Percentiles rank a stretch among this genome's conserved stretches.
Evolutionary conservation across 2,329 filamentous ascomycete genomes (phyloP).

Genomic region (Canariomyces notabilis): DNA sequence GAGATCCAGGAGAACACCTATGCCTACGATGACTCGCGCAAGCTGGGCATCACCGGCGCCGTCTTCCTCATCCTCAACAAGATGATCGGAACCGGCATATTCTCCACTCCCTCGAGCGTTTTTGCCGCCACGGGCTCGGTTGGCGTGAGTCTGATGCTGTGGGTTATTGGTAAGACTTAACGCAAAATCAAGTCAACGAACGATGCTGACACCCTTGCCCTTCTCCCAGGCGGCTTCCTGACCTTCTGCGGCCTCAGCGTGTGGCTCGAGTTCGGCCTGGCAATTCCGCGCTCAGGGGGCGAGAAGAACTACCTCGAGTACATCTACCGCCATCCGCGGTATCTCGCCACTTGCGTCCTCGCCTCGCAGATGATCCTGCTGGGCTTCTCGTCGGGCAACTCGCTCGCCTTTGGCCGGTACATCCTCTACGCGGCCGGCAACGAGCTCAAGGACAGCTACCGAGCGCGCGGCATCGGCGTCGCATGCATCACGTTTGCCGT

Average conservation of each 20-base stretch:
- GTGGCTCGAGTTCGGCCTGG: slow-evolving; percentile 59
- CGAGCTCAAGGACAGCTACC: slow-evolving; percentile 47
- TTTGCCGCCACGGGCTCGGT: slow-evolving; percentile 49
- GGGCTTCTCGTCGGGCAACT: slow-evolving; percentile 56
- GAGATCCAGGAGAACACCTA: slow-evolving; percentile 23
- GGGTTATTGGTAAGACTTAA: slow-evolving; percentile 27
- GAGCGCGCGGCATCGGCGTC: slow-evolving; percentile 51
- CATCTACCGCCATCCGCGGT: slow-evolving; percentile 54
- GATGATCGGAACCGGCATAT: slow-evolving; percentile 37
- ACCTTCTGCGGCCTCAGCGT: slow-evolving; percentile 56
- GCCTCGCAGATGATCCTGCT: slow-evolving; percentile 58
- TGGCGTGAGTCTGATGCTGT: slow-evolving; percentile 38
- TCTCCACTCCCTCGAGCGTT: slow-evolving; percentile 50
- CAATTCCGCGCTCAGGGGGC: slow-evolving; percentile 57
- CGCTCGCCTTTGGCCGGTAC: slow-evolving; percentile 52
- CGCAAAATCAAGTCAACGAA: background rate
- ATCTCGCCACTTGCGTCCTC: slow-evolving; percentile 55
- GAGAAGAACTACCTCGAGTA: slow-evolving; percentile 64
- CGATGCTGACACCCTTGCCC: background rate
- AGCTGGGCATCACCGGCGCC: slow-evolving; percentile 24
- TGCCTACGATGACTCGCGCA: slow-evolving; percentile 22
- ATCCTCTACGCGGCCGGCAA: slow-evolving; percentile 47
- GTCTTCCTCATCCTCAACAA: slow-evolving; percentile 27
- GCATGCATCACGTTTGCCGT: slow-evolving; percentile 51
- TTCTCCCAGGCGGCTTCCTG: slow-evolving; percentile 36